A percentile compares a stretch with the other conserved stretches of the same genome.
These are phyloP conservation scores for Plectosphaerella sp. DNA, from an alignment of 2,329 filamentous ascomycete species.

Conservation along the genomic window DNA sequence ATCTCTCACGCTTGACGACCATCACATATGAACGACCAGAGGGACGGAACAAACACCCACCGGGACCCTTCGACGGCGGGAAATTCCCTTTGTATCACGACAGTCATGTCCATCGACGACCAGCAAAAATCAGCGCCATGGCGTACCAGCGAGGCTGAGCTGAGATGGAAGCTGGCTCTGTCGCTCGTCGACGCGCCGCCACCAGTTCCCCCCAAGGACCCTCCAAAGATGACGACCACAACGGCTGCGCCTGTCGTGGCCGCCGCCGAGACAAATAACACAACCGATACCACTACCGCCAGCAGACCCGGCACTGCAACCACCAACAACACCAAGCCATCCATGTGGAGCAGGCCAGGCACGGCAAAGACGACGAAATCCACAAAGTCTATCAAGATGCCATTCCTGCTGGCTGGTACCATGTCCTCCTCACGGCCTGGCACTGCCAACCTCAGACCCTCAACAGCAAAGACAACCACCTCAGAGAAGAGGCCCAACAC, in stretches of 20 bases:
- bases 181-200: conserved; percentile 4
- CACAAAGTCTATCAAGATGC: no score
- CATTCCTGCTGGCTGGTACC: not conserved
- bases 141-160: not conserved
- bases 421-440: not conserved
- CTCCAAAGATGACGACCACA: not conserved
- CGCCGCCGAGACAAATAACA: no score
- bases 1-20: not conserved
- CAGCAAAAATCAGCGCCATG: no score
- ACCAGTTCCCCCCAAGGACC: conserved; percentile 7
- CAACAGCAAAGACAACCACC: not conserved
- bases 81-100: not conserved
- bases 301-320: no score
- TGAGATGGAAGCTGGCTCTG: not conserved
- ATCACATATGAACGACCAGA: not conserved
- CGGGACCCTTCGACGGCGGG: not conserved
- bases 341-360: no score
- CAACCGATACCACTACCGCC: no score
- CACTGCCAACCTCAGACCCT: not conserved
- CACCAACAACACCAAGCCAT: no score
- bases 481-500: not conserved
- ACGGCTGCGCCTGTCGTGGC: not conserved
- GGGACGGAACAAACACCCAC: not conserved
- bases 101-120: no score
- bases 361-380: no score